A percentile compares a stretch with the other conserved stretches of the same genome.
These are phyloP conservation scores for Mangifera indica DNA, from an alignment of 345 rosid genomes.

Conservation along the genomic window DNA sequence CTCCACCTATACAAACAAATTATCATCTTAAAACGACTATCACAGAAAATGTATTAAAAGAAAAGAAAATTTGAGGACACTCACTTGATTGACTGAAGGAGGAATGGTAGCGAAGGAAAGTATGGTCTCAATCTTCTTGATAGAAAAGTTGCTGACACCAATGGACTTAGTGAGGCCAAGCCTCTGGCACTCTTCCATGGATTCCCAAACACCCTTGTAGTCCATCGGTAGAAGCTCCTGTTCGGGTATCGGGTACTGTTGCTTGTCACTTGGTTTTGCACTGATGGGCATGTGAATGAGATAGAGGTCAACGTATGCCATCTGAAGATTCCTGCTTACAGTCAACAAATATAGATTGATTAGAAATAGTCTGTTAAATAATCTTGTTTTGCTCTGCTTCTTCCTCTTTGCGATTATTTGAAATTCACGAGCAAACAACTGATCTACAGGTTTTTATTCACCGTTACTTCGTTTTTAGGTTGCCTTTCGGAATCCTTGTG, in stretches of 20 bases:
- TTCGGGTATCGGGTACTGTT: background rate
- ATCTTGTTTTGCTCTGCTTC: background rate
- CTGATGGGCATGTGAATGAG: constrained; percentile 24
- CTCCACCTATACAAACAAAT: constrained; percentile 22
- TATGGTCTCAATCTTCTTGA: constrained; percentile 15
- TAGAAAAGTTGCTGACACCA: constrained; percentile 28
- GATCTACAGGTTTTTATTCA: too few relatives aligned
- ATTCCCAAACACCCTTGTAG: constrained; percentile 26
- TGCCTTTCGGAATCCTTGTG: too few relatives aligned
- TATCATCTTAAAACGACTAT: background rate
- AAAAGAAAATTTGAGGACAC: background rate
- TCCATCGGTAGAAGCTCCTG: constrained; percentile 22
- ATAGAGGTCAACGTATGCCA: constrained; percentile 23
- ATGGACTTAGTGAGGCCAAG: constrained; percentile 21
- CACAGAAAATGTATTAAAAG: background rate
- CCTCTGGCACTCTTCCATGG: constrained; percentile 27
- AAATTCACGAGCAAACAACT: too few relatives aligned
- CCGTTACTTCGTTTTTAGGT: too few relatives aligned
- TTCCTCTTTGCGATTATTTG: background rate
- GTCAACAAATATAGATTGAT: background rate
- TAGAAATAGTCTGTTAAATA: too few relatives aligned
- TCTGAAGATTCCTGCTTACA: constrained; percentile 18
- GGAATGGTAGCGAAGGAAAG: constrained; percentile 17
- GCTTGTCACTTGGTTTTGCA: constrained; percentile 12
- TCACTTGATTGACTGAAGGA: constrained; percentile 26